A percentile compares a stretch with the other conserved stretches of the same genome.
These are phyloP conservation scores for Echria macrotheca DNA, from an alignment of 495 filamentous ascomycete genomes.

Conservation along the genomic window DNA sequence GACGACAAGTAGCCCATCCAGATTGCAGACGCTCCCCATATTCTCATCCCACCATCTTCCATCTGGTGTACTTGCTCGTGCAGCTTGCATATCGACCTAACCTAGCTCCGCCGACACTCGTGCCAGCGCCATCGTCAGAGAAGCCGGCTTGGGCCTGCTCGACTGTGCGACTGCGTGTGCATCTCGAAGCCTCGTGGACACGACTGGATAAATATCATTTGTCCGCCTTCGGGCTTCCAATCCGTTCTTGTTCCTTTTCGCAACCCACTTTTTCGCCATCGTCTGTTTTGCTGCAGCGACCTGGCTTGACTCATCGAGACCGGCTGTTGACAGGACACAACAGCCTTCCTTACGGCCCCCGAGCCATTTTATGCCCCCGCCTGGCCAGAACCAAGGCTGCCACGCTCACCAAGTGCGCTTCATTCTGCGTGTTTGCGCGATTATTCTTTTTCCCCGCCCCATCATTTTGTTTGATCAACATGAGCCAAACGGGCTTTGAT, in stretches of 20 bases:
- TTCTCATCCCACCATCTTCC: slow-evolving; percentile 14
- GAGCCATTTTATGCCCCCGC: slow-evolving; percentile 2
- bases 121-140: slow-evolving; percentile 1
- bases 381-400: slow-evolving; percentile 12
- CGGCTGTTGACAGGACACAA: slow-evolving; percentile 11
- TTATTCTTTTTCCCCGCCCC: not conserved
- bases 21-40: slow-evolving; percentile 1
- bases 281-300: slow-evolving; percentile 13
- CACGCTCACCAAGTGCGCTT: not conserved
- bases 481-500: slow-evolving; percentile 16
- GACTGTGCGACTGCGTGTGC: slow-evolving; percentile 16
- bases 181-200: slow-evolving; percentile 24
- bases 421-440: not conserved
- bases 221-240: slow-evolving; percentile 18
- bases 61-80: slow-evolving; percentile 11
- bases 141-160: slow-evolving; percentile 8
- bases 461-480: slow-evolving; percentile 9
- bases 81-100: slow-evolving; percentile 27
- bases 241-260: slow-evolving; percentile 17
- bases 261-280: slow-evolving; percentile 20
- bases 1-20: slow-evolving; percentile 5
- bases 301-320: slow-evolving; percentile 17
- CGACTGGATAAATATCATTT: slow-evolving; percentile 31
- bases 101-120: slow-evolving; percentile 1
- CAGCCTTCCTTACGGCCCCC: slow-evolving; percentile 5